Percentiles rank a stretch among this genome's conserved stretches.
These are phyloP conservation scores for Erodium moschatum DNA, from an alignment of 441 rosid species.

Conservation along the genomic window DNA sequence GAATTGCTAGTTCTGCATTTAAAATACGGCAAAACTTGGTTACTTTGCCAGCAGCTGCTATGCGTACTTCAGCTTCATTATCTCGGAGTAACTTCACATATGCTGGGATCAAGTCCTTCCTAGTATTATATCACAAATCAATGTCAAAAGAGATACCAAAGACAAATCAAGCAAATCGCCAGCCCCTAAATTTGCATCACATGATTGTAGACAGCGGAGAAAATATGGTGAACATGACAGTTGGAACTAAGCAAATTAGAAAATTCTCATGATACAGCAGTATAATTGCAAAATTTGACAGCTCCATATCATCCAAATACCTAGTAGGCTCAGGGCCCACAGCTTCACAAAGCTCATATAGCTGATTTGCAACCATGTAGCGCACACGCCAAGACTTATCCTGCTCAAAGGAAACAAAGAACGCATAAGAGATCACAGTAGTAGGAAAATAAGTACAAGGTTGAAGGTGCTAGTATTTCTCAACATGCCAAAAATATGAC, in stretches of 20 bases:
- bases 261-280: too few species aligned
- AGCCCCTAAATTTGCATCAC: neutral
- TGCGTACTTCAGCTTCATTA: slow-evolving; percentile 95
- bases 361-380: slow-evolving; percentile 94
- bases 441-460: neutral
- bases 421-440: neutral
- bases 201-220: too few species aligned
- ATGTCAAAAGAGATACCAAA: neutral
- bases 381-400: slow-evolving; percentile 99
- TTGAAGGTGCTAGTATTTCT: neutral
- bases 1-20: slow-evolving; percentile 75
- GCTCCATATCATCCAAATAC: too few species aligned
- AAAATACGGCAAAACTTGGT: slow-evolving; percentile 76
- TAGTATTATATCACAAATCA: slow-evolving; percentile 19
- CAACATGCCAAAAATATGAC: neutral
- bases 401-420: slow-evolving; percentile 28
- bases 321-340: slow-evolving; percentile 91
- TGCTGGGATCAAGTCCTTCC: slow-evolving; percentile 85
- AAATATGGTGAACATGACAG: too few species aligned
- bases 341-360: too few species aligned
- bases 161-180: neutral
- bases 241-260: too few species aligned
- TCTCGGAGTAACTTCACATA: slow-evolving; percentile 84
- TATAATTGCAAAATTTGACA: too few species aligned
- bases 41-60: slow-evolving; percentile 95